Evolutionary conservation across 2,329 filamentous ascomycete species (phyloP), one percentile per base, ranked within the genome.

Genomic region (Pezicula carpinea): DNA sequence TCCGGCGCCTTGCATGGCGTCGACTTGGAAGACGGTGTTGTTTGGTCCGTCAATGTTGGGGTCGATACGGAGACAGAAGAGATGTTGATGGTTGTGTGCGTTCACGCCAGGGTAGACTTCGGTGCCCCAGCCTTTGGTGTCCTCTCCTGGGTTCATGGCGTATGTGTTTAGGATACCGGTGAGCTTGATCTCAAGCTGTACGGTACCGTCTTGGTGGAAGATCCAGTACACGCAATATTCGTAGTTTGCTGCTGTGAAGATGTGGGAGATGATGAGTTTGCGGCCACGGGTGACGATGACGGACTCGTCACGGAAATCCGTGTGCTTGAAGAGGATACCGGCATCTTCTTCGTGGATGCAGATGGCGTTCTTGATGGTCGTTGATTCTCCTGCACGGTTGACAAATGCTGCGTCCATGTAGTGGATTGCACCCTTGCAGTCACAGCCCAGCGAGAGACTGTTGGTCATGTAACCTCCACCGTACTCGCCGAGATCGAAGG

Each of bases 241-340:
- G 69, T 96, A 96, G 72, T 96, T 96, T 21, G 91, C 91, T 0
- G 91, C 91, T 0, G 91, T 96, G 70, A 96, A 96, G 62, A 96
- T 86, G 58, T 96, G 90, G 54, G 89, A 90, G 55, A 96, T 77
- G 62, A 96, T 77, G 48, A 96, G 79, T 64, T 93, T 95, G 45
- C 89, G 82, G 2, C 84, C 89, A 21, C 91, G 83, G 0, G 90
- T 96, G 4, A 95, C 87, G 8, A 93, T 89, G 46, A 83, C 80
- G 0, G 87, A 92, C 36, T 93, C 86, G 62, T 96, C 91, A 32
- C 91, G 80, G 78, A 96, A 96, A 68, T 96, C 91, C 14, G 83
- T 90, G 69, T 95, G 89, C 71, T 96, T 96, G 79, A 95, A 96
- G 1, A 96, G 74, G 49, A 96, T 93, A 5, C 91, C 91, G 2